Conservation (phyloP, 768 basidiomycete species). For the Amanita molliuscula region DNA sequence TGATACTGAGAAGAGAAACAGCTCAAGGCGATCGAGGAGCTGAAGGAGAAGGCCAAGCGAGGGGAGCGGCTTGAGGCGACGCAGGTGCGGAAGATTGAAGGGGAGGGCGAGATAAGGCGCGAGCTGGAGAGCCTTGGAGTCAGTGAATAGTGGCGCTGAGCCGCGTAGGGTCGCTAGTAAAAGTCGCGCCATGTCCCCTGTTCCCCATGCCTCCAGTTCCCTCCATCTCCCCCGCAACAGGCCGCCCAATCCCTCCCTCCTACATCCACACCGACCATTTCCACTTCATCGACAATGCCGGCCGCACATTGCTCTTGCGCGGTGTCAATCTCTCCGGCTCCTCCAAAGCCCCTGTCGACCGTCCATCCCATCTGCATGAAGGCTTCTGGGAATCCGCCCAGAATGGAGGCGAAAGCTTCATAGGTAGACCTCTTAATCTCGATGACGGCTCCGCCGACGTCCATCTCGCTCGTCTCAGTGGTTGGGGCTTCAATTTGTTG, state of each 20-base stretch:
- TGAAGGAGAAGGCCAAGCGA: conserved; percentile 84
- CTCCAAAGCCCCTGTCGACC: conserved; percentile 70
- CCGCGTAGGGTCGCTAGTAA: neutral
- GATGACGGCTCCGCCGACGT: conserved; percentile 81
- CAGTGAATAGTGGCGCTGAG: neutral
- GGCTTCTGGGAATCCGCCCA: conserved; percentile 81
- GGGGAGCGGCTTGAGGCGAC: conserved; percentile 93
- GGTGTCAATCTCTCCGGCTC: conserved; percentile 94
- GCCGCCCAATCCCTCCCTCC: conserved; percentile 30
- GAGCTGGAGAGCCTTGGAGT: conserved; percentile 48
- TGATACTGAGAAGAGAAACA: conserved; percentile 18
- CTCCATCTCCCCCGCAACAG: neutral
- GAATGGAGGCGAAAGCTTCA: conserved; percentile 55
- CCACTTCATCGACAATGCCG: conserved; percentile 64
- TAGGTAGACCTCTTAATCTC: conserved; percentile 70
- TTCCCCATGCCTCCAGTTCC: conserved; percentile 5
- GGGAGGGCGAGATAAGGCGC: conserved; percentile 73
- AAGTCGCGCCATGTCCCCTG: conserved; percentile 4
- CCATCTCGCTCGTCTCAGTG: conserved; percentile 74
- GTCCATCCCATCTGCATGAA: conserved; percentile 57
- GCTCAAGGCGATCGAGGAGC: conserved; percentile 98
- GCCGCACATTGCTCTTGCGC: conserved; percentile 73
- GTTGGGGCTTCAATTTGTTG: conserved; percentile 91
- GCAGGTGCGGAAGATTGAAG: conserved; percentile 95
- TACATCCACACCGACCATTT: conserved; percentile 59